Conservation (phyloP, 192 early-diverging fungal genomes). For the Podila horticola region DNA sequence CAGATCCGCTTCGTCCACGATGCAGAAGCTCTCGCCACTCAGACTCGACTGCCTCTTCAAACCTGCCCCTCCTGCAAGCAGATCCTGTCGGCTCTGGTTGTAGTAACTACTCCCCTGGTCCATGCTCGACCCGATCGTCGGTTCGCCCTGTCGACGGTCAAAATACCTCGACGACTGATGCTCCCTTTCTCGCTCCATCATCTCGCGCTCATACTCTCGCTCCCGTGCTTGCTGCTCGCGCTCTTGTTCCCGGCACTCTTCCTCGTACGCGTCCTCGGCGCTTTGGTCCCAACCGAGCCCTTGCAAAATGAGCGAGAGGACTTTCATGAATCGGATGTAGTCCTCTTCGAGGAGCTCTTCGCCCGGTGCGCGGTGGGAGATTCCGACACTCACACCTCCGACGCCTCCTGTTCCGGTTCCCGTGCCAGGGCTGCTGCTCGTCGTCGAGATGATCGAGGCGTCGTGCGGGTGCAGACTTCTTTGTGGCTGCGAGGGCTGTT, state of each 20-base stretch:
- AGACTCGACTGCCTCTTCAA: slow-evolving; percentile 10
- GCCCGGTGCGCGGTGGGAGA: neutral
- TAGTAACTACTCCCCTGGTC: neutral
- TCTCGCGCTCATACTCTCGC: slow-evolving; percentile 3
- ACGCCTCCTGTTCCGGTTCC: slow-evolving; percentile 4
- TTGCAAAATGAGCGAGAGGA: slow-evolving; percentile 56
- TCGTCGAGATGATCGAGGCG: slow-evolving; percentile 19
- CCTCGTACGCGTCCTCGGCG: slow-evolving; percentile 34
- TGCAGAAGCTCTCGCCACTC: slow-evolving; percentile 21
- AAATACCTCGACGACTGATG: neutral
- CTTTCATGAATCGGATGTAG: slow-evolving; percentile 64
- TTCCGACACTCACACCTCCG: neutral
- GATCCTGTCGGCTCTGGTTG: neutral
- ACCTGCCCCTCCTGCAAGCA: neutral
- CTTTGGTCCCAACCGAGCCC: slow-evolving; percentile 53
- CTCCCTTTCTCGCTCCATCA: neutral
- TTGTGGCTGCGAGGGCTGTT: slow-evolving; percentile 7
- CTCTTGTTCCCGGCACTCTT: slow-evolving; percentile 22
- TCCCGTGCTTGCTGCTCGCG: neutral
- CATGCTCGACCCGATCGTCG: neutral
- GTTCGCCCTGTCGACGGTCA: too few relatives aligned
- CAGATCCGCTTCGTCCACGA: slow-evolving; percentile 13
- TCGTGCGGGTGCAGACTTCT: slow-evolving; percentile 3
- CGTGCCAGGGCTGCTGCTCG: neutral
- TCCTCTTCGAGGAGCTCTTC: slow-evolving; percentile 51